Base-by-base conservation (phyloP, 768 basidiomycete species). In the Cantharellus cinnabarinus region DNA sequence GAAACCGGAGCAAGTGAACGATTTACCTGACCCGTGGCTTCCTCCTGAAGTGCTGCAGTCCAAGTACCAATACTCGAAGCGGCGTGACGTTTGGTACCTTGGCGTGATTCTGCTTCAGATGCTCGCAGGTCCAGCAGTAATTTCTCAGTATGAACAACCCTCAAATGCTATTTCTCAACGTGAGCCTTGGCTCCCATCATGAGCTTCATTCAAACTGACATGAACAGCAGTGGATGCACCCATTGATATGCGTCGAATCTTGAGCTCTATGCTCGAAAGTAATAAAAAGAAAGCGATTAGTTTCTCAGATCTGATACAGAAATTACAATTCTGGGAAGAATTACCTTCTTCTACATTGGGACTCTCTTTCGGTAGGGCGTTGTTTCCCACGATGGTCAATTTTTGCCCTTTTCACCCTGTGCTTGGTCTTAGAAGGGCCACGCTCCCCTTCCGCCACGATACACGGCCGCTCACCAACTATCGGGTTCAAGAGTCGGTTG, bases 101-200 rank as follows among this genome's bases (percentile, higher is more conserved):
- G 90, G 86, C 0, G 76, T 93, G 35, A 75, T 89, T 2, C 71
- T 91, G 42, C 65, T 90, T 57, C 87, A 93, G 69, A 89, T 94
- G 86, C 69, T 94, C 7, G 70, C 82, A n/a, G 91, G 91, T 0
- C 70, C 80, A 57, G 78, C 85, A 62, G 81, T 85, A 4, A 76
- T 70, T 75, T 58, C 73, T 72, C 61, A 64, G 41, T 70, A 68
- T 62, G 63, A 14, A 38, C 55, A 10, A 35, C 20, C 41, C 10
- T 3, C 20, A 5, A 34, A 20, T 42, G 38, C 5, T 4, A 20
- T 42, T n/a, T 10, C 20, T 37, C 7, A 7, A 29, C 50, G 61
- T 39, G 57, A 29, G 48, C 40, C 10, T 41, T 50, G 20, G 4
- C 29, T 37, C 41, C 40, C 44, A n/a, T 15, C 59, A 29, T 5